phyloP scores from a whole-genome alignment of 441 rosid genomes.

The Populus hybrid region DNA sequence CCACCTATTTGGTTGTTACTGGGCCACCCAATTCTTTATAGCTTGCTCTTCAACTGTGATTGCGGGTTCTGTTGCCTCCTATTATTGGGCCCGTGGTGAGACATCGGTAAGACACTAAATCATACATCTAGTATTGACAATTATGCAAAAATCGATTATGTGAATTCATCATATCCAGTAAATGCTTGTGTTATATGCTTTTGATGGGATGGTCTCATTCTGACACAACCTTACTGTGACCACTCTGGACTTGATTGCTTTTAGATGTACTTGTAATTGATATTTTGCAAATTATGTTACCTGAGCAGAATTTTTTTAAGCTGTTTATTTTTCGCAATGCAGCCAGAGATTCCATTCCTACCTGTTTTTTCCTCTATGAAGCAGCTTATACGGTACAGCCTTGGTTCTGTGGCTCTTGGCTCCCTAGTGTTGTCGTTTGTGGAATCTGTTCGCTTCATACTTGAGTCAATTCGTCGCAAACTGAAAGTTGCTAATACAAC shows the following conservation, averaged over 20 bases:
- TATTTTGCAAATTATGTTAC: not conserved
- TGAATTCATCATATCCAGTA: not conserved
- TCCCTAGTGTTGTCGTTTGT: constrained; percentile 84
- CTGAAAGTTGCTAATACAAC: constrained; percentile 51
- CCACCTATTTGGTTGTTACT: constrained; percentile 89
- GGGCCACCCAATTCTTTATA: constrained; percentile 93
- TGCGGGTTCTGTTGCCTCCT: constrained; percentile 94
- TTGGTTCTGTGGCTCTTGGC: constrained; percentile 96
- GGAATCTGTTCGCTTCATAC: constrained; percentile 89
- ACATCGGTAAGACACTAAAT: constrained; percentile 54
- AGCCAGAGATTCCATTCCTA: constrained; percentile 88
- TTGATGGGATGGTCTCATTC: not conserved
- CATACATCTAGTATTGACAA: not conserved
- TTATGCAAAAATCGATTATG: not conserved
- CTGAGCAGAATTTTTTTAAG: not conserved
- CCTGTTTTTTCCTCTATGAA: constrained; percentile 96
- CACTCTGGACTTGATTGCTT: not conserved
- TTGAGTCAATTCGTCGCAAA: constrained; percentile 77
- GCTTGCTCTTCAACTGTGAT: constrained; percentile 85
- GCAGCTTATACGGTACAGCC: constrained; percentile 76
- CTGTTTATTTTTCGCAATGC: constrained; percentile 29
- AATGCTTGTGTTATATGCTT: not conserved
- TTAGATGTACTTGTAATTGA: not conserved
- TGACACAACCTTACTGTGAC: not conserved
- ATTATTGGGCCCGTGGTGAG: constrained; percentile 94